Conservation (phyloP, 2,329 filamentous ascomycete genomes). For the Chaetomium sp. region DNA sequence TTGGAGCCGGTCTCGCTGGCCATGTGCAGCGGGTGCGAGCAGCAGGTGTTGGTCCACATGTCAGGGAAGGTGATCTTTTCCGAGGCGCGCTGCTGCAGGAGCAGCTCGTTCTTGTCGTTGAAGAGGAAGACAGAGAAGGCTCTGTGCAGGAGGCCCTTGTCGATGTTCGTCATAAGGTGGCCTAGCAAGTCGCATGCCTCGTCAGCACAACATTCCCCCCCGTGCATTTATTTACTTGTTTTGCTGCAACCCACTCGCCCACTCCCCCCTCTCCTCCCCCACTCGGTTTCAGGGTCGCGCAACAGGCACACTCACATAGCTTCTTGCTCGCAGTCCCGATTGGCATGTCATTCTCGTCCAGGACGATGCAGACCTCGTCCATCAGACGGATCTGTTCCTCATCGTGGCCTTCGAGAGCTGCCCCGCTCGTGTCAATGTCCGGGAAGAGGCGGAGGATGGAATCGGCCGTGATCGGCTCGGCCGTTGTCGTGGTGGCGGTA, state of each 20-base stretch:
- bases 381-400: constrained; percentile 97
- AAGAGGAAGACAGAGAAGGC: constrained; percentile 99
- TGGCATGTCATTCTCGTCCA: constrained; percentile 86
- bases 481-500: constrained; percentile 49
- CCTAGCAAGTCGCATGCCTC: constrained; percentile 53
- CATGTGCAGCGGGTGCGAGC: constrained; percentile 92
- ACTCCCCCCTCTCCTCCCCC: neutral
- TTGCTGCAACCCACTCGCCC: neutral
- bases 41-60: constrained; percentile 99
- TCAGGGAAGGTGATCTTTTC: constrained; percentile 99
- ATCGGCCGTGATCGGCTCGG: constrained; percentile 75
- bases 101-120: constrained; percentile 86
- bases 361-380: constrained; percentile 98
- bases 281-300: neutral
- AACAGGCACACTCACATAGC: constrained; percentile 66
- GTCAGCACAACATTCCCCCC: constrained; percentile 19
- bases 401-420: constrained; percentile 86
- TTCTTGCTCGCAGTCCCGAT: constrained; percentile 99
- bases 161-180: constrained; percentile 98
- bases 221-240: neutral
- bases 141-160: constrained; percentile 92
- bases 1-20: constrained; percentile 87
- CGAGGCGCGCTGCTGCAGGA: constrained; percentile 90
- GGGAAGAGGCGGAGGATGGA: constrained; percentile 87
- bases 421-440: constrained; percentile 71